Base-by-base conservation (phyloP, 345 rosid species). In the Erysimum cheiranthoides region DNA sequence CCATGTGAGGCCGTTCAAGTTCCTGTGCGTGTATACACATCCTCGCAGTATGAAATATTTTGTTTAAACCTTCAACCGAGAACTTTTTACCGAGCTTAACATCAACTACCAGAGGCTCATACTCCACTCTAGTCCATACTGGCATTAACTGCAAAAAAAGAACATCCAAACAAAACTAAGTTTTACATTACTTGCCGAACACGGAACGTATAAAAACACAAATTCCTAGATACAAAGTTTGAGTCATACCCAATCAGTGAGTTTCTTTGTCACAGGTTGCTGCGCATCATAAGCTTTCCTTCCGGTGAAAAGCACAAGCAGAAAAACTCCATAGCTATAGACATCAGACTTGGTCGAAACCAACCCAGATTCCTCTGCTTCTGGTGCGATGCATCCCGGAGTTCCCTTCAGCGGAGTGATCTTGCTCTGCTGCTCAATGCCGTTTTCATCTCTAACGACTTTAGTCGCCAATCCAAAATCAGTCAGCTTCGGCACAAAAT, bases 301-400 rank as follows among this genome's bases (percentile, higher is more conserved):
- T 21, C 95, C 93, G 0, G 98, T 90, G 68, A 93, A 82, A 59
- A 93, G 78, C 76, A 84, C 86, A 62, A 93, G 63, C 69, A 90
- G 83, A 10, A 89, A 89, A 53, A 87, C 90, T 27, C 96, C 97
- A 32, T 87, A 93, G 83, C 98, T 86, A 56, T 89, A 93, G 60
- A 89, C 82, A 78, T 93, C 98, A 2, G 93, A 82, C 78, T 87
- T 87, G 46, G 84, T 82, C 14, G 93, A 81, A 58, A 90, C 77
- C 56, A 81, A 85, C 4, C 90, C 91, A 0, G 80, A 84, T 84
- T 63, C 2, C 10, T 54, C 46, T 50, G 66, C 14, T 36, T 77
- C 76, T n/a, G 80, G 77, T 16, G 80, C 61, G 66, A 95, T 82
- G 77, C 80, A 93, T 27, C 94, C 98, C 8, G 71, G 81, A 2